A percentile compares a stretch with the other conserved stretches of the same genome.
These are phyloP conservation scores for Cyclocybe cylindracea DNA, from an alignment of 768 basidiomycete species.

Conservation along the genomic window DNA sequence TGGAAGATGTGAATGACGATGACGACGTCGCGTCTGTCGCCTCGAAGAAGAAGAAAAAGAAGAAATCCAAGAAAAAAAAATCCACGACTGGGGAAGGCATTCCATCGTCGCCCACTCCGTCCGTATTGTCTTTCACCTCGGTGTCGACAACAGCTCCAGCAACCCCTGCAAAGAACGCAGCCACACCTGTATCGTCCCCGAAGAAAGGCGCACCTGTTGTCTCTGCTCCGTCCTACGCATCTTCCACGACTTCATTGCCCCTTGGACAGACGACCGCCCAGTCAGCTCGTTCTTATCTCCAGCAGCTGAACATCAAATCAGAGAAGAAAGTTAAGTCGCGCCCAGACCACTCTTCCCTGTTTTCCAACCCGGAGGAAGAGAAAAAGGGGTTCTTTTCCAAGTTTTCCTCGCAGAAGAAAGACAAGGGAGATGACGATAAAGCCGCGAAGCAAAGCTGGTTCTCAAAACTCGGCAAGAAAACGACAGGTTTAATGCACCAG, in stretches of 20 bases:
- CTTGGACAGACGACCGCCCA: constrained; percentile 53
- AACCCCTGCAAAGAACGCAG: neutral
- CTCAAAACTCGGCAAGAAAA: constrained; percentile 58
- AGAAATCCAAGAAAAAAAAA: constrained; percentile 73
- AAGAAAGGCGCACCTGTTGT: constrained; percentile 11
- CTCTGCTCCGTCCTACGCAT: constrained; percentile 16
- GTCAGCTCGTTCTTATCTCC: constrained; percentile 71
- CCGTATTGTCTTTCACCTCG: constrained; percentile 11
- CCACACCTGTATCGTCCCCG: constrained; percentile 21
- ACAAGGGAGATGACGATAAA: constrained; percentile 37
- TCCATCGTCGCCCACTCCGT: constrained; percentile 18
- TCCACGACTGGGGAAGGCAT: constrained; percentile 23
- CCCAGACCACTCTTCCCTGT: constrained; percentile 55
- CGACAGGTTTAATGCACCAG: constrained; percentile 62
- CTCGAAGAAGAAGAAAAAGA: constrained; percentile 71
- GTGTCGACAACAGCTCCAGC: constrained; percentile 8
- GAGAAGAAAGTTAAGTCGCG: constrained; percentile 77
- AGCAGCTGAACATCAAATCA: constrained; percentile 42
- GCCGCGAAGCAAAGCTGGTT: constrained; percentile 57
- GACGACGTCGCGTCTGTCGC: constrained; percentile 39
- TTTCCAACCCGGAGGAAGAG: constrained; percentile 41
- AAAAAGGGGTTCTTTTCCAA: constrained; percentile 54
- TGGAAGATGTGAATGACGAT: constrained; percentile 78
- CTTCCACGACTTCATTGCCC: constrained; percentile 38
- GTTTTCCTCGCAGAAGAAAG: constrained; percentile 37